These are phyloP conservation scores for Grammothele lineata DNA, from an alignment of 768 basidiomycete species.

Conservation along the genomic window DNA sequence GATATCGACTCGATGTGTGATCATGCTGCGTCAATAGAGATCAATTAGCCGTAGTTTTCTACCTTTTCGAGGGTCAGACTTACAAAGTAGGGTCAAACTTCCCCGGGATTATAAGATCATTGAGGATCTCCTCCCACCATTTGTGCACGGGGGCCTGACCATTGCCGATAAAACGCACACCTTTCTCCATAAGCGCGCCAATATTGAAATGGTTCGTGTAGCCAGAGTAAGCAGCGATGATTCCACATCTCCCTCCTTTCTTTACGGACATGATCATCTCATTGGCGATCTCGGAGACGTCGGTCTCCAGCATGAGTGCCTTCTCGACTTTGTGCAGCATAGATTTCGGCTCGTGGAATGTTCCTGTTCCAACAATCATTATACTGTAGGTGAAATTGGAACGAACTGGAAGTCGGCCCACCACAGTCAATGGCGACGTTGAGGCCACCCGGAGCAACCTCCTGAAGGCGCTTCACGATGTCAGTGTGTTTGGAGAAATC, in stretches of 20 bases:
- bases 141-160: slow-evolving; percentile 73
- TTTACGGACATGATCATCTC: slow-evolving; percentile 40
- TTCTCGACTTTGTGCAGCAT: slow-evolving; percentile 65
- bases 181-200: slow-evolving; percentile 77
- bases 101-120: slow-evolving; percentile 58
- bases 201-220: slow-evolving; percentile 67
- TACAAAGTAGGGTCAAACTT: slow-evolving; percentile 65
- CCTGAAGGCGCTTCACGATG: slow-evolving; percentile 51
- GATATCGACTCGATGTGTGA: slow-evolving; percentile 56
- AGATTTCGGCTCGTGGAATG: slow-evolving; percentile 70
- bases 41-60: background rate
- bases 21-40: slow-evolving; percentile 34
- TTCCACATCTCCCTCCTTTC: slow-evolving; percentile 54
- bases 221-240: slow-evolving; percentile 68
- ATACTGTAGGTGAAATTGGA: background rate
- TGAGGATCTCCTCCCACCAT: slow-evolving; percentile 69
- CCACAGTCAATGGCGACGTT: slow-evolving; percentile 60
- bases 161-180: slow-evolving; percentile 65
- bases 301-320: slow-evolving; percentile 70
- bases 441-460: slow-evolving; percentile 60
- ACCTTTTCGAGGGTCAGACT: slow-evolving; percentile 18
- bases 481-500: slow-evolving; percentile 50
- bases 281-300: slow-evolving; percentile 61
- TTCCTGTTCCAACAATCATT: slow-evolving; percentile 19
- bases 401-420: slow-evolving; percentile 8